Evolutionary conservation across 2,329 filamentous ascomycete species (phyloP), one percentile per base, ranked within the genome.

Genomic region (Thielaviopsis musarum): DNA sequence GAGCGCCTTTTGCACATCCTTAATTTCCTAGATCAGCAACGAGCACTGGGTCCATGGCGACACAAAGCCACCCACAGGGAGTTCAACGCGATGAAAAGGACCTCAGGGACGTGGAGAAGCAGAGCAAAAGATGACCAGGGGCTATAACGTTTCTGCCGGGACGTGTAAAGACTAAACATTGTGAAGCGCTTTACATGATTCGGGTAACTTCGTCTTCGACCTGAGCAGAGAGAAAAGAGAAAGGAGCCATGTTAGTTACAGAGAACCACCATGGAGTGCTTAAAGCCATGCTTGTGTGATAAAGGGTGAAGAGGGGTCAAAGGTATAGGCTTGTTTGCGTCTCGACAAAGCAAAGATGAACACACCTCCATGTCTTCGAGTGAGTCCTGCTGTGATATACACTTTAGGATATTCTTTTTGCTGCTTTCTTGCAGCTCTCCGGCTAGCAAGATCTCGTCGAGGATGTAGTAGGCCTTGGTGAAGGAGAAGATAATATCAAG

Each of bases 401-500:
- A 95, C 63, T 93, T 80, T 64, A 98, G 75, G 49, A 98, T 90
- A 69, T 97, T 97, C 83, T 98, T 98, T 77, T 97, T 98, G 73
- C 91, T 97, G 73, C 90, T 97, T 75, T 98, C 93, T 73, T 98
- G 93, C 75, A 98, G 83, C 73, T 98, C 93, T 62, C 93, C 93
- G 5, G 93, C 93, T 65, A 98, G 78, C 65, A 98, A 78, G 63
- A 98, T 80, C 75, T 98, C 93, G 70, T 98, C 93, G 54, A 98
- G 82, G 66, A 98, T 98, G 74, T 97, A 98, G 74, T 98, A 98
- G 62, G 93, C 93, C 74, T 98, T 98, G 67, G 95, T 95, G 72
- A 98, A 98, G 71, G 95, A 97, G 81, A 98, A 98, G 72, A 98
- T 98, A 74, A 97, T 96, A 72, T 97, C 91, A 64, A 98, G 82